Base-by-base conservation (phyloP, 208 protist genomes). In the Trypanosoma grayi region DNA sequence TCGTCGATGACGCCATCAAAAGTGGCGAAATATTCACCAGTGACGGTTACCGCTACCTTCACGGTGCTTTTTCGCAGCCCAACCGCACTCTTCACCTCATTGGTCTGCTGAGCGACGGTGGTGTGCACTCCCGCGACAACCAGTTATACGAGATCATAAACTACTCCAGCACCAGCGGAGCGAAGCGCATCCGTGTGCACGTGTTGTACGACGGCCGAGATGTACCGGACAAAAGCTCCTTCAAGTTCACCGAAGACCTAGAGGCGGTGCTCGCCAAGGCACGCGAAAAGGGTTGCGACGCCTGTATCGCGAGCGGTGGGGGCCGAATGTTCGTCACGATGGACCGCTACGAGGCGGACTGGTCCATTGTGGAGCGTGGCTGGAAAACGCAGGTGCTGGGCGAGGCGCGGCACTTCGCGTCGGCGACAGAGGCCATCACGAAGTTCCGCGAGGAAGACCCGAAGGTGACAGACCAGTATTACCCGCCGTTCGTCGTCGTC, bases 261-360 rank as follows among this genome's bases (percentile, higher is more conserved):
- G 93, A 98, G 79, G 78, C 72, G 6, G 81, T 91, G 54, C 79
- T 98, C 36, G 79, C 24, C 24, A 82, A 94, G 73, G 40, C 88
- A 24, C 83, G 86, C 56, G 56, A 75, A 48, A 53, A 28, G 27
- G 92, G 90, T 53, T 90, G 87, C 61, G 88, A 96, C 55, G 84
- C 82, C n/a, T 73, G 77, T 46, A 93, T 98, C 52, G 96, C 83
- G 39, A 94, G 85, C 60, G 96, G 96, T 50, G 96, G 96, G 44
- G 96, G 96, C 54, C 83, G 96, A 60, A 98, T 98, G 96, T 87
- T 94, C 62, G 90, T 96, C 46, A 97, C 92, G 18, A 98, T 98
- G 96, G 96, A 98, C 63, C 85, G 96, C 63, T 98, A 98, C 79
- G 87, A 96, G 47, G 90, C 94, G 9, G 93, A 98, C 76, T 98